Evolutionary conservation across 2,329 filamentous ascomycete genomes (phyloP), one percentile per base, ranked within the genome.

Genomic region (Orbilia quercus): DNA sequence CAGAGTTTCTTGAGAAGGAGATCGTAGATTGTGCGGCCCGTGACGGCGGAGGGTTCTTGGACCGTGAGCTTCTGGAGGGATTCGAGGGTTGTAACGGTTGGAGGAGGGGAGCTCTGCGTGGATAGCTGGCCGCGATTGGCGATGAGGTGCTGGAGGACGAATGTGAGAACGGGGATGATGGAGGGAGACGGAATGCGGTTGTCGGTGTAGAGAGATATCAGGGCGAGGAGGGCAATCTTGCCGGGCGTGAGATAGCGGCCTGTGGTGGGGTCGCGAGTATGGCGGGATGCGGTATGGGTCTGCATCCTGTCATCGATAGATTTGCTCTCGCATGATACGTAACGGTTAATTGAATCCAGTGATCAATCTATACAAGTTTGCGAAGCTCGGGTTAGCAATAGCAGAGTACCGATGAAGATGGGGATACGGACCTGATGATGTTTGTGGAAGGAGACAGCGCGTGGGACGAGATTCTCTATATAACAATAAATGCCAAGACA

Each of bases 11-110:
- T 86, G 11, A 98, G 84, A 65, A 97, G 91, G 1, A 90, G 83
- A 79, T 98, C 92, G 88, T 93, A 95, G n/a, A 97, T 82, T n/a
- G 86, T 89, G 51, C 90, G 86, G 1, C 92, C 92, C 0, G 92
- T 76, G 16, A 78, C 71, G 2, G 76, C 67, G 34, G 76, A 77
- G 1, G 73, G 75, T 16, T 76, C 64, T 45, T 72, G 59, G n/a
- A 77, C 48, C 0, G 77, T 78, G n/a, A 75, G 76, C 23, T 73
- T 82, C 79, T 89, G 86, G 75, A 89, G 89, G 75, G 86, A 83
- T 40, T 84, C 82, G 75, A 89, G 84, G 60, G 83, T 83, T 40
- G 85, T 81, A 47, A 87, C 82, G 5, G 82, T 83, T 58, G 77
- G 76, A 45, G 76, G 77, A 3, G 77, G 76, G 14, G 70, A 75